Percentiles rank a stretch among this genome's conserved stretches.
Conservation (phyloP, 805 yeast species). For the Kuraishia floccosa region DNA sequence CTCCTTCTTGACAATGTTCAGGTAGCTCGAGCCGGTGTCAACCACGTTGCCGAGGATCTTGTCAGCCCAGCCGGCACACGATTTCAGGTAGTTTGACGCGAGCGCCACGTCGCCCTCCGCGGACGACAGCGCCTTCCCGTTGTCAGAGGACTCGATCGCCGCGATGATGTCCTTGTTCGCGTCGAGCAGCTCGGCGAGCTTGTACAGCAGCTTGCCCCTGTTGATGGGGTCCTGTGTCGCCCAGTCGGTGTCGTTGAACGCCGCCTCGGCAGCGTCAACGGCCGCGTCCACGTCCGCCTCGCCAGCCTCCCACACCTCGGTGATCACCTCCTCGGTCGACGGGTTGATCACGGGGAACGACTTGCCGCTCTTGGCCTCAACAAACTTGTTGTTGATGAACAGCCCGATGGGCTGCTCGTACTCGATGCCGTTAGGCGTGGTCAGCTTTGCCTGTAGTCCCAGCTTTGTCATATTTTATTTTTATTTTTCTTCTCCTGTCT, state of each 20-base stretch:
- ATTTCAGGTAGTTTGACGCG: conserved; percentile 59
- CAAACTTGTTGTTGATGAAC: conserved; percentile 56
- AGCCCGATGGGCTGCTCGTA: conserved; percentile 42
- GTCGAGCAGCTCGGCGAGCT: conserved; percentile 72
- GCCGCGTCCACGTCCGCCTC: conserved; percentile 77
- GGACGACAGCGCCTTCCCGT: conserved; percentile 71
- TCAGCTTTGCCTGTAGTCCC: background rate
- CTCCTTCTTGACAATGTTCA: conserved; percentile 74
- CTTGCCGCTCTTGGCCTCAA: conserved; percentile 39
- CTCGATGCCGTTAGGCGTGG: conserved; percentile 56
- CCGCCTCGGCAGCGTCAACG: conserved; percentile 73
- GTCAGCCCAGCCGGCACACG: conserved; percentile 89
- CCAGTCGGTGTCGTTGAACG: conserved; percentile 60
- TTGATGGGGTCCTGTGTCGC: conserved; percentile 54
- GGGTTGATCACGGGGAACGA: conserved; percentile 58
- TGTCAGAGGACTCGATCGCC: conserved; percentile 75
- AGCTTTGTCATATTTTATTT: no score
- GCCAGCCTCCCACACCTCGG: conserved; percentile 63
- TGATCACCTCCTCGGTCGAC: conserved; percentile 59
- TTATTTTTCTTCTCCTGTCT: no score
- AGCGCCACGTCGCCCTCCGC: conserved; percentile 70
- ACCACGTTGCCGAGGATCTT: conserved; percentile 68
- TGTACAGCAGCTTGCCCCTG: conserved; percentile 52
- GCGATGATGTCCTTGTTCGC: conserved; percentile 62
- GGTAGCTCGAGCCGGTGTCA: conserved; percentile 64